A percentile compares a stretch with the other conserved stretches of the same genome.
phyloP scores from a whole-genome alignment of 352 stramenopile genomes.

The Pythium volutum region DNA sequence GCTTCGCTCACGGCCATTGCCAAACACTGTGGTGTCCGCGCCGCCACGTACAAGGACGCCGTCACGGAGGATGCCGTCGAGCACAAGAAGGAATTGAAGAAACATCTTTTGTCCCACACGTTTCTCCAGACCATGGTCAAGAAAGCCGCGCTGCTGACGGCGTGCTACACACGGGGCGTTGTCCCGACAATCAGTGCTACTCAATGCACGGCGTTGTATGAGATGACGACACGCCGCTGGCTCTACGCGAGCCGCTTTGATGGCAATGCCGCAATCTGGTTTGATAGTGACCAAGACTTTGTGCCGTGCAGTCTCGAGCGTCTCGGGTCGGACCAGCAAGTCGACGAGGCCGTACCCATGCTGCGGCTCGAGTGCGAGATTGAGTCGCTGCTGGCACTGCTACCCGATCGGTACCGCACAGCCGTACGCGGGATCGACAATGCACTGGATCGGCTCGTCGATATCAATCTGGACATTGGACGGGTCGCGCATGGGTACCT shows the following conservation, averaged over 20 bases:
- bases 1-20: conserved; percentile 2
- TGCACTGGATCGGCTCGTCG: conserved; percentile 10
- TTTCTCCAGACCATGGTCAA: background rate
- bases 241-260: background rate
- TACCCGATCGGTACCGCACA: conserved; percentile 7
- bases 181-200: background rate
- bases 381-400: conserved; percentile 19
- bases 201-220: background rate
- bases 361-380: conserved; percentile 14
- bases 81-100: background rate
- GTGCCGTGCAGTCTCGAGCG: conserved; percentile 6
- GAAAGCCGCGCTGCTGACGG: background rate
- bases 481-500: conserved; percentile 12
- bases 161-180: background rate
- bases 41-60: background rate
- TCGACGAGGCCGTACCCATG: background rate
- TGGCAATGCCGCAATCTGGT: background rate
- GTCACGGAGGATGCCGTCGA: background rate
- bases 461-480: conserved; percentile 11
- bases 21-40: background rate
- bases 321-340: background rate
- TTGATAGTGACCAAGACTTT: background rate
- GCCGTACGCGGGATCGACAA: conserved; percentile 9
- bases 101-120: conserved; percentile 1
- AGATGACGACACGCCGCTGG: background rate